Evolutionary conservation across 495 filamentous ascomycete genomes (phyloP).

Genomic region (Aspergillus carlsbadensis): DNA sequence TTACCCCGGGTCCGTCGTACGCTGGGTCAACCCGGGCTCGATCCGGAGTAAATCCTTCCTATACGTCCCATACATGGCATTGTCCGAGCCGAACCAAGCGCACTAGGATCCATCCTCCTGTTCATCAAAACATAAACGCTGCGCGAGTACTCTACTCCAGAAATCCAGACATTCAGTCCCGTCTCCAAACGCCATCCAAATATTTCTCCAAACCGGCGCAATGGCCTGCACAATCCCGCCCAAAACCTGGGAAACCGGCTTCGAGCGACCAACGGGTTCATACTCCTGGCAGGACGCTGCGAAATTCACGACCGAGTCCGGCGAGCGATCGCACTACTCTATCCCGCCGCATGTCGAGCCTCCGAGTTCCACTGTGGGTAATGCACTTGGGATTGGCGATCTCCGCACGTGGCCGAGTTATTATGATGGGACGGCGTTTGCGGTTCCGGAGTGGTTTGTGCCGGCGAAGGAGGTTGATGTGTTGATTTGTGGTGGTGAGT

Average conservation of each 20-base stretch:
- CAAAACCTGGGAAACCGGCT: background rate
- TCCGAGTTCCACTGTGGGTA: constrained; percentile 7
- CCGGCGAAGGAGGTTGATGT: background rate
- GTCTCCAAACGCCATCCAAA: no score
- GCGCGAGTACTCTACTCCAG: no score
- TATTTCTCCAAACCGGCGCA: no score
- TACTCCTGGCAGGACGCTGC: background rate
- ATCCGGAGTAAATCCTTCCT: no score
- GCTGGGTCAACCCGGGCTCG: no score
- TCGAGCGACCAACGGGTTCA: background rate
- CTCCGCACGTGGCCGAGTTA: background rate
- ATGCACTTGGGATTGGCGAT: constrained; percentile 3
- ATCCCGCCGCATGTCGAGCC: background rate
- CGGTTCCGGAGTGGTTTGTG: background rate
- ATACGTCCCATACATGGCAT: no score
- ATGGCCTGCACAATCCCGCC: constrained; percentile 4
- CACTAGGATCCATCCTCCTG: no score
- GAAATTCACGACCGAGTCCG: background rate
- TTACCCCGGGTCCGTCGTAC: no score
- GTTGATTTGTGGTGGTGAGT: constrained; percentile 4
- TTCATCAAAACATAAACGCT: no score
- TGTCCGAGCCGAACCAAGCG: no score
- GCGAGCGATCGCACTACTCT: background rate
- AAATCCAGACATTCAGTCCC: no score
- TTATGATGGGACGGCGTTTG: background rate